phyloP scores from a whole-genome alignment of 306 rosid genomes.

The Cicer bijugum region DNA sequence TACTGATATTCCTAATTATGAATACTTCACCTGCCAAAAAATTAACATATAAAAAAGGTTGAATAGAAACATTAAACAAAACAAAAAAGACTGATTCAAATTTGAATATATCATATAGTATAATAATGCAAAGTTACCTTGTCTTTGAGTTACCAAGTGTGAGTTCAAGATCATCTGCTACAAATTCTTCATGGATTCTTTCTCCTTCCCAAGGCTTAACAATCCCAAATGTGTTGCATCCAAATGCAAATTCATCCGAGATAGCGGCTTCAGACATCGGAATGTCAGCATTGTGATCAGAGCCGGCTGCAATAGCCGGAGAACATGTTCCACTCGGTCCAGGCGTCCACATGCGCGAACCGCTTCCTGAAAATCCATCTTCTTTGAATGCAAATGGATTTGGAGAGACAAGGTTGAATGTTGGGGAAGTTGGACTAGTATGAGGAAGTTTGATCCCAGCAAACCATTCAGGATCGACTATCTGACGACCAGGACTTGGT shows the following conservation, averaged over 20 bases:
- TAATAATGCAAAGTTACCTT: conserved; percentile 51
- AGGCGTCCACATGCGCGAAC: conserved; percentile 92
- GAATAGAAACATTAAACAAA: not conserved
- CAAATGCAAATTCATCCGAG: conserved; percentile 93
- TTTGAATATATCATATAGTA: not conserved
- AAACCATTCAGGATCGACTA: conserved; percentile 86
- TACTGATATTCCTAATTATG: conserved; percentile 36
- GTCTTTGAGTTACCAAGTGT: conserved; percentile 93
- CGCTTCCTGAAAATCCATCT: conserved; percentile 58
- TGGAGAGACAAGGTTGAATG: conserved; percentile 73
- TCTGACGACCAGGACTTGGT: conserved; percentile 81
- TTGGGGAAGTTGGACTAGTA: conserved; percentile 79
- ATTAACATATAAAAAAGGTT: conserved; percentile 31
- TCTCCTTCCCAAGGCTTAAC: conserved; percentile 99
- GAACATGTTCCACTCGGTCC: conserved; percentile 96
- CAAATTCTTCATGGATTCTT: conserved; percentile 86
- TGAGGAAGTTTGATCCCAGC: conserved; percentile 75
- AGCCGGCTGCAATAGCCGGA: conserved; percentile 80
- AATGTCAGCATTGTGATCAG: conserved; percentile 77
- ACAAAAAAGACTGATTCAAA: not conserved
- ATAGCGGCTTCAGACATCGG: conserved; percentile 85
- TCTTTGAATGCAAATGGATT: conserved; percentile 92
- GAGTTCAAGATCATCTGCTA: conserved; percentile 90
- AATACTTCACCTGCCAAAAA: conserved; percentile 57
- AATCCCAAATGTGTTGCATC: conserved; percentile 71